Conservation (phyloP, 2,329 filamentous ascomycete species). For the Fusarium sp. region DNA sequence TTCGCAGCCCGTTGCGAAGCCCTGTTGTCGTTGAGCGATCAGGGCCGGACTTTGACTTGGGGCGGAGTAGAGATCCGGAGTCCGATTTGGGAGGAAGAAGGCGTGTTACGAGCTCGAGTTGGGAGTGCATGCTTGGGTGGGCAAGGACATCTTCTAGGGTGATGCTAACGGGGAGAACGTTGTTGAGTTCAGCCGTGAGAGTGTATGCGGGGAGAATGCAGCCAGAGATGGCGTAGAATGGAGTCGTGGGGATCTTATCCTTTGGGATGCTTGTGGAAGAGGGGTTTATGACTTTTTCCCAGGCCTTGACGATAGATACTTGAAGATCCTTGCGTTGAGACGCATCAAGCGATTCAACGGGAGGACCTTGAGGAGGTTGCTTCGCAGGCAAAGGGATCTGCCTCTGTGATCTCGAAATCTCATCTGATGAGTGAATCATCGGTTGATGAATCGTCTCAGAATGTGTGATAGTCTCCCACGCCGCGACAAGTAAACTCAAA, state of each 20-base stretch:
- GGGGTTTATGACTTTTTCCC: constrained; percentile 56
- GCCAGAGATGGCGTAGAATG: constrained; percentile 62
- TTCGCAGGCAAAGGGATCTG: constrained; percentile 52
- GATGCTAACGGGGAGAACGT: constrained; percentile 52
- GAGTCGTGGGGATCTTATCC: constrained; percentile 54
- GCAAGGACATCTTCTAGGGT: constrained; percentile 60
- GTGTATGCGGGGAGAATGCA: constrained; percentile 59
- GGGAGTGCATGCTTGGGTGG: constrained; percentile 59
- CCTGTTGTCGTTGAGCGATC: constrained; percentile 7
- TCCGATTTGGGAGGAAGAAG: constrained; percentile 35
- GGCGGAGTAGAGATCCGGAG: constrained; percentile 25
- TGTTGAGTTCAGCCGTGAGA: constrained; percentile 57
- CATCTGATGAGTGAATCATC: constrained; percentile 54
- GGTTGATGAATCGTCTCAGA: constrained; percentile 57
- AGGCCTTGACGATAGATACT: constrained; percentile 53
- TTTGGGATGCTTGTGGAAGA: constrained; percentile 51
- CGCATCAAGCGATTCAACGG: constrained; percentile 45
- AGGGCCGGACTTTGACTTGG: background rate
- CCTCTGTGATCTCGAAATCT: constrained; percentile 49
- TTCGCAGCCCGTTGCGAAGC: constrained; percentile 34
- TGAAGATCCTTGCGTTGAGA: constrained; percentile 55
- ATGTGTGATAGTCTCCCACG: constrained; percentile 57
- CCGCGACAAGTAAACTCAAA: constrained; percentile 56
- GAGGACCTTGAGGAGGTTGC: constrained; percentile 30
- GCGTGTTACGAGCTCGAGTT: constrained; percentile 55